Conservation (phyloP, 2,329 filamentous ascomycete species). For the Fusarium sp. region DNA sequence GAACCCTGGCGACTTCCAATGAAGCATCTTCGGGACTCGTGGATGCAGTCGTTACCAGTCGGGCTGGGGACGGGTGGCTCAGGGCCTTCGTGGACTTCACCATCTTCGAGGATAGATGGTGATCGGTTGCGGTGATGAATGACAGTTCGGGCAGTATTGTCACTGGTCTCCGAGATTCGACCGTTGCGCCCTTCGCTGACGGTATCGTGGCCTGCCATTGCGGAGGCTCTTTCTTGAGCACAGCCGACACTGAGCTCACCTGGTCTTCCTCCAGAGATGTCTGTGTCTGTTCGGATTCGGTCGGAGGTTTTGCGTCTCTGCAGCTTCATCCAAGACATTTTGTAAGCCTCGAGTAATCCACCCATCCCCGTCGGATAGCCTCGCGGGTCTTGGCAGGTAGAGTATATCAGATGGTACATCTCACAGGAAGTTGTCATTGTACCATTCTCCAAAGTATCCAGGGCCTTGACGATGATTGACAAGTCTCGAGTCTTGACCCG, state of each 20-base stretch:
- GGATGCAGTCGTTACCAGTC: not conserved
- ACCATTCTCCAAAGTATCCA: not conserved
- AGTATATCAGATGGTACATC: not conserved
- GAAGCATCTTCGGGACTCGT: not conserved
- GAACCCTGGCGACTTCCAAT: not conserved
- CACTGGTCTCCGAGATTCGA: not conserved
- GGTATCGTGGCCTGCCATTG: too few species aligned
- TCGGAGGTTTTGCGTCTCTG: fast-evolving
- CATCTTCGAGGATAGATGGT: not conserved
- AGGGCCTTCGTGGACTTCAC: not conserved
- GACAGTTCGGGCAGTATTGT: too few species aligned
- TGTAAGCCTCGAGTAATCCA: not conserved
- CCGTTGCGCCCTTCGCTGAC: not conserved
- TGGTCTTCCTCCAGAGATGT: fast-evolving
- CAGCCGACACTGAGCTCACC: not conserved
- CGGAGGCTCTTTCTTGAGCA: too few species aligned
- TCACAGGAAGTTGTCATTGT: not conserved
- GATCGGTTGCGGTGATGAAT: not conserved
- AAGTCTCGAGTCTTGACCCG: not conserved
- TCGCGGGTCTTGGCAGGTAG: not conserved
- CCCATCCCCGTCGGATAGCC: fast-evolving
- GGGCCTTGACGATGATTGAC: not conserved
- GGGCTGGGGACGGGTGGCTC: too few species aligned
- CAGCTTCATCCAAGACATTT: not conserved
- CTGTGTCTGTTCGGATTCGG: fast-evolving